Conservation (phyloP, 495 filamentous ascomycete genomes). For the Hypoxylon crocopeplum region DNA sequence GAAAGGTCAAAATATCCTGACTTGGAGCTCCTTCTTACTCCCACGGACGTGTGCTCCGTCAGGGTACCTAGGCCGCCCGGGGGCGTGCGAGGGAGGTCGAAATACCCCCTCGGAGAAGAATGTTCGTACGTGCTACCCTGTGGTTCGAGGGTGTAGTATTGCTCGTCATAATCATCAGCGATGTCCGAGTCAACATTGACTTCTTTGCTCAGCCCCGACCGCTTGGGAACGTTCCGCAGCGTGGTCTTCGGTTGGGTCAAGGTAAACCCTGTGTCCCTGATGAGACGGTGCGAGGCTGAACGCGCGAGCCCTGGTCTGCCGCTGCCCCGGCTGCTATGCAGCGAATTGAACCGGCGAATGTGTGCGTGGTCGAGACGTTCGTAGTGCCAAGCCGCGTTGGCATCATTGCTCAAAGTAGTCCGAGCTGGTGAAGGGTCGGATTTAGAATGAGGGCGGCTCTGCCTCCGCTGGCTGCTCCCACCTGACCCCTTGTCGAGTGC, state of each 20-base stretch:
- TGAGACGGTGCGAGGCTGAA: constrained; percentile 8
- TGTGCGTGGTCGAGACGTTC: constrained; percentile 22
- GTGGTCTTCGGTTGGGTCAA: constrained; percentile 34
- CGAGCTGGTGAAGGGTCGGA: constrained; percentile 28
- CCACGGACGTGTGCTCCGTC: constrained; percentile 13
- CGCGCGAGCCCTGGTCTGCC: constrained; percentile 71
- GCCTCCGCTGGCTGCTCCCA: background rate
- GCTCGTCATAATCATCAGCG: constrained; percentile 6
- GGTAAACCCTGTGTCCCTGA: constrained; percentile 15
- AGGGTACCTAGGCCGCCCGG: constrained; percentile 7
- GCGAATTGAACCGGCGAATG: constrained; percentile 16
- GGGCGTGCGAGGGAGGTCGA: constrained; percentile 7
- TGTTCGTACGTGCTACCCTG: constrained; percentile 2
- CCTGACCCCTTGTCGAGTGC: background rate
- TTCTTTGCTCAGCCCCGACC: constrained; percentile 16
- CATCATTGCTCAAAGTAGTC: background rate
- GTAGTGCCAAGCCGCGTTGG: constrained; percentile 29
- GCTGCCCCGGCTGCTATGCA: constrained; percentile 41
- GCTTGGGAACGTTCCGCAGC: constrained; percentile 1
- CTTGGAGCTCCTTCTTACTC: constrained; percentile 2
- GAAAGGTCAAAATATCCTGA: constrained; percentile 10
- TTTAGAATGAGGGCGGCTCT: constrained; percentile 27
- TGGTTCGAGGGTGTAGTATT: constrained; percentile 26
- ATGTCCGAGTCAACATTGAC: background rate
- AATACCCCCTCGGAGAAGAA: background rate